These are phyloP conservation scores for Heracleum sosnowskyi DNA, from an alignment of 129 eudicot species.

Conservation along the genomic window DNA sequence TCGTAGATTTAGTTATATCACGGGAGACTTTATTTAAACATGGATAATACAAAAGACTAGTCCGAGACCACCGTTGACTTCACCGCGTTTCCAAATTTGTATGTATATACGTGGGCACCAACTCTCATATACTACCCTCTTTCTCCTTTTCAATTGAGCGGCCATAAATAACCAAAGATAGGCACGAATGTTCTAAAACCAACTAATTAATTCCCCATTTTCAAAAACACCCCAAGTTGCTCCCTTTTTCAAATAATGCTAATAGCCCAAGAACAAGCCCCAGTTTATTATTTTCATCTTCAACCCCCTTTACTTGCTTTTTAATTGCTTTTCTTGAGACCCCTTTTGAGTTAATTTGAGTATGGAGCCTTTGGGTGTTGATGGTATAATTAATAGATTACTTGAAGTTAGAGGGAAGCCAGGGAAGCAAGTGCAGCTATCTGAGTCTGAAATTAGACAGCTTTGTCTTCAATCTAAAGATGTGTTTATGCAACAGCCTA, in stretches of 20 bases:
- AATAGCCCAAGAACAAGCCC: slow-evolving; percentile 3
- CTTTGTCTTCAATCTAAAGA: slow-evolving; percentile 52
- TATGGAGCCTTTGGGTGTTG: slow-evolving; percentile 64
- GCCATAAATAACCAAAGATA: background rate
- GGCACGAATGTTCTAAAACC: background rate
- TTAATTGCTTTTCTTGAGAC: background rate
- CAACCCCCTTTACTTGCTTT: background rate
- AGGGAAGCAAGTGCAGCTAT: slow-evolving; percentile 79
- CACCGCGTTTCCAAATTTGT: too few relatives aligned
- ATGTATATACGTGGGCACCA: background rate
- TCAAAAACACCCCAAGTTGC: background rate
- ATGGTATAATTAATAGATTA: slow-evolving; percentile 56
- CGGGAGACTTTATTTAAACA: too few relatives aligned
- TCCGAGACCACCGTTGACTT: too few relatives aligned
- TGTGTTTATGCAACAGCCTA: slow-evolving; percentile 60
- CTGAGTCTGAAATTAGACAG: slow-evolving; percentile 78
- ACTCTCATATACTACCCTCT: background rate
- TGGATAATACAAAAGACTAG: too few relatives aligned
- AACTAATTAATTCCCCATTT: background rate
- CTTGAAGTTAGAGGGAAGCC: slow-evolving; percentile 67
- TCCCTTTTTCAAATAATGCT: background rate
- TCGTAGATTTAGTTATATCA: too few relatives aligned
- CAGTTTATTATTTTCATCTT: background rate
- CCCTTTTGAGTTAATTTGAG: background rate
- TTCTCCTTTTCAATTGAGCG: background rate